A percentile compares a stretch with the other conserved stretches of the same genome.
Evolutionary conservation across 805 yeast species (phyloP).

Genomic region (Starmera dryadoides): DNA sequence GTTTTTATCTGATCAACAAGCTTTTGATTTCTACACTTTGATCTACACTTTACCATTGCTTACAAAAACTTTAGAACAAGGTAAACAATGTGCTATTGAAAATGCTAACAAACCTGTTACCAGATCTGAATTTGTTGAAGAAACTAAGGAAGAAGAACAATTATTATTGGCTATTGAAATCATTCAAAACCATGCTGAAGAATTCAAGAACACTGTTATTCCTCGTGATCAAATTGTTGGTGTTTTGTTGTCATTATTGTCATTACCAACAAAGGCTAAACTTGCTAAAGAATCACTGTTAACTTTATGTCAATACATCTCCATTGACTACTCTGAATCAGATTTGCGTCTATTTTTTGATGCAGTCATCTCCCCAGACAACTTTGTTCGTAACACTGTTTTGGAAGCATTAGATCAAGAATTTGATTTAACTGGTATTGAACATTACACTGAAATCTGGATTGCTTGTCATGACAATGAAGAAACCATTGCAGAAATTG

Average conservation of each 20-base stretch:
- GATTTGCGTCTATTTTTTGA: conserved; percentile 57
- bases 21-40: conserved; percentile 61
- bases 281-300: conserved; percentile 77
- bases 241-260: conserved; percentile 59
- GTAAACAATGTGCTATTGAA: conserved; percentile 47
- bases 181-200: conserved; percentile 59
- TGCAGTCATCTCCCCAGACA: conserved; percentile 50
- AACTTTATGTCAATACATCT: conserved; percentile 68
- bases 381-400: conserved; percentile 70
- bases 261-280: conserved; percentile 72
- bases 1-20: conserved; percentile 63
- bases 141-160: conserved; percentile 85
- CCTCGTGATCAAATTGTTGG: conserved; percentile 63
- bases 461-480: conserved; percentile 73
- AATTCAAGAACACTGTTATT: conserved; percentile 55
- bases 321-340: conserved; percentile 45
- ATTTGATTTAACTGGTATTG: conserved; percentile 40
- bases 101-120: conserved; percentile 44
- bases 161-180: conserved; percentile 70
- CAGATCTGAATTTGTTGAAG: conserved; percentile 69
- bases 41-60: conserved; percentile 73
- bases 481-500: conserved; percentile 51
- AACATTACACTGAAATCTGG: conserved; percentile 64
- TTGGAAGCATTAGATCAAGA: conserved; percentile 85
- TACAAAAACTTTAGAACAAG: conserved; percentile 57